Evolutionary conservation across 768 basidiomycete genomes (phyloP), one percentile per base, ranked within the genome.

Genomic region (Lactarius quietus): DNA sequence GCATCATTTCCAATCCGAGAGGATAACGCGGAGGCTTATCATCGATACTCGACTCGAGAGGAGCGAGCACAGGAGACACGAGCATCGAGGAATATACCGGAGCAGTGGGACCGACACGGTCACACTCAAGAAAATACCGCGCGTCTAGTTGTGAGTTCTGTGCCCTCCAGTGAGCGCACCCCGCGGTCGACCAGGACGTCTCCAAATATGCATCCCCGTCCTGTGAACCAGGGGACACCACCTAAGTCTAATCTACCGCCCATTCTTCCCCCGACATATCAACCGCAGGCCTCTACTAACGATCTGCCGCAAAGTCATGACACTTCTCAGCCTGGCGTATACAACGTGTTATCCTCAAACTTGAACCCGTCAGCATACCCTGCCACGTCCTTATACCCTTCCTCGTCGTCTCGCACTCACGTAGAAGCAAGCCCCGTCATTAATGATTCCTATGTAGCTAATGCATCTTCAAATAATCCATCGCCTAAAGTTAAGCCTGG

Each of bases 1-100:
- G 23, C 69, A 7, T 59, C 56, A 7, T 69, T 69, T 57, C 69
- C 69, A 29, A 60, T 69, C 20, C 59, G 67, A 61, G 69, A 69
- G 52, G 69, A 69, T 29, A 48, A 57, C 41, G 4, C 17, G 6
- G 67, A 64, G 56, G 33, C 41, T 4, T 61, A 65, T 48, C 67
- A 45, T 26, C 66, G 36, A 52, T 28, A 64, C 35, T 28, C 39
- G 12, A 18, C 35, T 14, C 60, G 62, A 33, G 61, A 33, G 43
- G 63, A 56, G 28, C 66, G 66, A 39, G 26, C 53, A 39, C 66
- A 60, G 36, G 35, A 57, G 15, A 28, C 45, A 35, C 57, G 39
- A 31, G 26, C 36, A 6, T 20, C 63, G n/a, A 60, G 28, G 54
- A 53, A 67, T 29, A 38, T 23, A 56, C 31, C 38, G n/a, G 58